A percentile compares a stretch with the other conserved stretches of the same genome.
phyloP scores from a whole-genome alignment of 257 asterid species.

The Petunia axillaris region DNA sequence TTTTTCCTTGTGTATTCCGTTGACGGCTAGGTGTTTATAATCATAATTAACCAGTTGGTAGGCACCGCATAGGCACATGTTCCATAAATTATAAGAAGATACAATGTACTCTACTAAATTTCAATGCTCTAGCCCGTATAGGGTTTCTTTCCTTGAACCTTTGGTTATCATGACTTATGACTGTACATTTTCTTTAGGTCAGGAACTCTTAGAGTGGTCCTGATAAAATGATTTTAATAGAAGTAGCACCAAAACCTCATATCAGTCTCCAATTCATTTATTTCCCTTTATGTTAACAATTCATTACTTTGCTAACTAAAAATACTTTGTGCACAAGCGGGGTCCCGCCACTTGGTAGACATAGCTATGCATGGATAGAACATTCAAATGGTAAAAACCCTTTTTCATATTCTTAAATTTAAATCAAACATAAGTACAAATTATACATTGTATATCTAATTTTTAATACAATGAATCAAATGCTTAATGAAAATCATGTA shows the following conservation, averaged over 20 bases:
- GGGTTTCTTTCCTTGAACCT: not conserved
- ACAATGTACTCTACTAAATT: conserved; percentile 1
- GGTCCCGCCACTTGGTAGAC: too few species aligned
- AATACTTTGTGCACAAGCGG: not conserved
- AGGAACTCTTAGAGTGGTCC: not conserved
- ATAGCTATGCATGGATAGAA: too few species aligned
- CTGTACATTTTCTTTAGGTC: not conserved
- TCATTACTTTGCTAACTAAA: not conserved
- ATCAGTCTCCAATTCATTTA: too few species aligned
- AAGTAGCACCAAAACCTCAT: not conserved
- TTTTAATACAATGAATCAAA: too few species aligned
- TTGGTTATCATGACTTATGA: not conserved
- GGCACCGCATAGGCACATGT: not conserved
- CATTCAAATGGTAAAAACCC: too few species aligned
- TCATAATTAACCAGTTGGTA: conserved; percentile 1
- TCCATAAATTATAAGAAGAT: not conserved
- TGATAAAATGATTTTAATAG: not conserved
- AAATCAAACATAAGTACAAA: too few species aligned
- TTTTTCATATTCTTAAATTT: too few species aligned
- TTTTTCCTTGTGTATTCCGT: not conserved
- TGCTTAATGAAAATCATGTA: too few species aligned
- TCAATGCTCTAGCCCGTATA: not conserved
- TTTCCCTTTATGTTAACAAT: not conserved
- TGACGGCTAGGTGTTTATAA: not conserved
- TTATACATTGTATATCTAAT: too few species aligned